Evolutionary conservation across 2,329 filamentous ascomycete species (phyloP).

Genomic region (Diatrype stigma): DNA sequence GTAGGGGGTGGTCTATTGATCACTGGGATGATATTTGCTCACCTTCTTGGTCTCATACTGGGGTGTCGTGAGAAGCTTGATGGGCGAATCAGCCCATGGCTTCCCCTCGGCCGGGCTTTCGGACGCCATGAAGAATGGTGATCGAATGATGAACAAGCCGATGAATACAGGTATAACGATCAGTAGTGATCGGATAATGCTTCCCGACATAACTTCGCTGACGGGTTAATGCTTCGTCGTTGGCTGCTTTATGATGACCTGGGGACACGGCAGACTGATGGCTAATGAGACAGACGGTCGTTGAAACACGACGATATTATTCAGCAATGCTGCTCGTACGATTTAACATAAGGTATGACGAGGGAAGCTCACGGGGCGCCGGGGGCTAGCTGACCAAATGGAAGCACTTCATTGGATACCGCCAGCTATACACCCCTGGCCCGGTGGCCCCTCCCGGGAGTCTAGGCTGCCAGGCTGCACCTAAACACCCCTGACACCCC

Average conservation of each 20-base stretch:
- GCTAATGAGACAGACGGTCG: not conserved
- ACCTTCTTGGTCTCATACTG: conserved; percentile 50
- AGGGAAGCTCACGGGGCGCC: conserved; percentile 7
- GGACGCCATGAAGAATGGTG: conserved; percentile 36
- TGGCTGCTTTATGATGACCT: too few species aligned
- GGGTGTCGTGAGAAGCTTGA: conserved; percentile 51
- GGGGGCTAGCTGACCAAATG: conserved; percentile 16
- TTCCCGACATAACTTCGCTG: conserved; percentile 6
- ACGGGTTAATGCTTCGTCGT: too few species aligned
- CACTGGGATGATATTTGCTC: not conserved
- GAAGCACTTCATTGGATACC: conserved; percentile 11
- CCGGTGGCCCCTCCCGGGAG: not conserved
- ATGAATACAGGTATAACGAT: conserved; percentile 31
- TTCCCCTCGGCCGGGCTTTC: conserved; percentile 22
- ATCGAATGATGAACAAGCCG: conserved; percentile 31
- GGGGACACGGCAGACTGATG: too few species aligned
- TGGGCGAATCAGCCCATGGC: conserved; percentile 52
- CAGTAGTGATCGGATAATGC: conserved; percentile 24
- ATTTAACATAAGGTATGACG: not conserved
- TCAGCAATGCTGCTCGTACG: not conserved
- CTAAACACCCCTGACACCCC: too few species aligned
- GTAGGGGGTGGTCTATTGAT: not conserved
- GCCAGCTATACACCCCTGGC: not conserved
- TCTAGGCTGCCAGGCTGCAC: too few species aligned
- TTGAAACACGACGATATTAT: too few species aligned